Conservation (phyloP, 2,329 filamentous ascomycete genomes). For the Lecanicillium sp. region DNA sequence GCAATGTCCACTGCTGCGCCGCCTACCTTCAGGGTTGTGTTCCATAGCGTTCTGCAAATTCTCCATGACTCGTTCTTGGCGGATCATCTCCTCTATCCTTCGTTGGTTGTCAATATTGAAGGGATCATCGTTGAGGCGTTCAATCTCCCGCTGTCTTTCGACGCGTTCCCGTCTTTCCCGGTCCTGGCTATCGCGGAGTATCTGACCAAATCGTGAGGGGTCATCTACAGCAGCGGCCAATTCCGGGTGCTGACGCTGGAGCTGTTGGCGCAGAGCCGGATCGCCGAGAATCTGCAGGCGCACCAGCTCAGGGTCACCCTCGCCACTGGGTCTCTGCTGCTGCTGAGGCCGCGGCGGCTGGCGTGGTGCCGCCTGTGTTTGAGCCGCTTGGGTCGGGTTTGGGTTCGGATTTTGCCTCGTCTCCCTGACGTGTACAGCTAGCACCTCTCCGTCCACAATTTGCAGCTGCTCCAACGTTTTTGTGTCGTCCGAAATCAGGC, state of each 20-base stretch:
- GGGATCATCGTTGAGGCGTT: conserved; percentile 81
- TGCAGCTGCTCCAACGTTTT: conserved; percentile 77
- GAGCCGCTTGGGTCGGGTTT: conserved; percentile 27
- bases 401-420: conserved; percentile 26
- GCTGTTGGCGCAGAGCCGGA: conserved; percentile 61
- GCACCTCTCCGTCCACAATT: conserved; percentile 84
- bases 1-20: conserved; percentile 1
- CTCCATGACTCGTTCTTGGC: conserved; percentile 87
- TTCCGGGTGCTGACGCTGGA: conserved; percentile 66
- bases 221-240: conserved; percentile 71
- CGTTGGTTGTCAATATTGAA: conserved; percentile 89
- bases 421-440: conserved; percentile 72
- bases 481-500: conserved; percentile 65
- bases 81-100: conserved; percentile 94
- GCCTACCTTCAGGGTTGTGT: conserved; percentile 87
- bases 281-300: conserved; percentile 78
- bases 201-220: conserved; percentile 65
- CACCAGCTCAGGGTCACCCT: conserved; percentile 69
- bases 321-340: conserved; percentile 22
- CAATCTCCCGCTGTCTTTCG: conserved; percentile 76
- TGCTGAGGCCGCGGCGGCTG: conserved; percentile 23
- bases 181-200: conserved; percentile 60
- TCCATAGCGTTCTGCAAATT: conserved; percentile 96
- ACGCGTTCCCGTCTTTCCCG: conserved; percentile 65
- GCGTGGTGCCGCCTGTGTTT: conserved; percentile 23